A percentile compares a stretch with the other conserved stretches of the same genome.
These are phyloP conservation scores for Colletotrichum graminicola DNA, from an alignment of 2,329 filamentous ascomycete species.

Conservation along the genomic window DNA sequence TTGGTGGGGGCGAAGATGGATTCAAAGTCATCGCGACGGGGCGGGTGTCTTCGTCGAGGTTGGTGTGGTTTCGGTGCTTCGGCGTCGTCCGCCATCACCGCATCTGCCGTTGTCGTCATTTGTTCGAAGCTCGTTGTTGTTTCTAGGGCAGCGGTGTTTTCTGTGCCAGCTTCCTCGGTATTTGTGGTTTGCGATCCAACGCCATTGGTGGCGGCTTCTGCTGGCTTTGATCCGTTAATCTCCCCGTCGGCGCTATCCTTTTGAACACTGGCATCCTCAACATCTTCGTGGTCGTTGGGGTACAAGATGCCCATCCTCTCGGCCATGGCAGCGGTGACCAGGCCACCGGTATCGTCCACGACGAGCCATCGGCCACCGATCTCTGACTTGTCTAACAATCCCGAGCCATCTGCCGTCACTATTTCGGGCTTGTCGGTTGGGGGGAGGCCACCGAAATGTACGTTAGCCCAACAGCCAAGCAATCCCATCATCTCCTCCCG, in stretches of 20 bases:
- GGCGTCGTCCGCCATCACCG: constrained; percentile 5
- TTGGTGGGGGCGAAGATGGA: constrained; percentile 78
- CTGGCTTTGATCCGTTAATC: constrained; percentile 18
- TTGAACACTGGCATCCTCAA: constrained; percentile 48
- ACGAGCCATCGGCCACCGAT: constrained; percentile 76
- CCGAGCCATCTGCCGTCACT: constrained; percentile 59
- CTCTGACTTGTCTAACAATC: constrained; percentile 76
- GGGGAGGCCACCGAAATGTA: constrained; percentile 74
- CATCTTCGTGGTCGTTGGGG: constrained; percentile 48
- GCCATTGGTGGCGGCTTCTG: constrained; percentile 6
- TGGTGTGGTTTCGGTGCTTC: constrained; percentile 20
- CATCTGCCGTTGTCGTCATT: constrained; percentile 18
- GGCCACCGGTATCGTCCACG: constrained; percentile 87
- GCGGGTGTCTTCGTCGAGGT: constrained; percentile 21
- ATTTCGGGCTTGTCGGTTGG: constrained; percentile 44
- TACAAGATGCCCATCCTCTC: constrained; percentile 90
- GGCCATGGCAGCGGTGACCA: constrained; percentile 85
- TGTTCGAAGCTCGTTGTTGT: constrained; percentile 10
- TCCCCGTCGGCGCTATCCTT: constrained; percentile 38
- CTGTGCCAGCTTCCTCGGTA: constrained; percentile 5
- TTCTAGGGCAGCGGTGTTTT: background rate
- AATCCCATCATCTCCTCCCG: constrained; percentile 64
- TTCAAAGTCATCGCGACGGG: constrained; percentile 63
- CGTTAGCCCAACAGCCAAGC: constrained; percentile 89
- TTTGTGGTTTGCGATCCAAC: constrained; percentile 1